Conservation (phyloP, 352 stramenopile species). For the Peronospora tabacina region DNA sequence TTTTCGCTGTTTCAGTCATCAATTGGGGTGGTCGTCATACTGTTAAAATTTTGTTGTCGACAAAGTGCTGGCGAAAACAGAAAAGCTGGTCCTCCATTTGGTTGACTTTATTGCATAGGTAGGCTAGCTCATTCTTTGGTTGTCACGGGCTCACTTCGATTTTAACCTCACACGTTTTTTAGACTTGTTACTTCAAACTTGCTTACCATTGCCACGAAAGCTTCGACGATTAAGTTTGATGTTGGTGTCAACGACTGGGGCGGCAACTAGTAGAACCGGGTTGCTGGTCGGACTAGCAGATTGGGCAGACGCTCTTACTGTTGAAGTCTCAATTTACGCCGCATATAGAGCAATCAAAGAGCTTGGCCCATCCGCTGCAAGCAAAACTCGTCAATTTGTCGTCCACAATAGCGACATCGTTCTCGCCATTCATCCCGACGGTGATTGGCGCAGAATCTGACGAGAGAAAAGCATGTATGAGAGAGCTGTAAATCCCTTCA, state of each 20-base stretch:
- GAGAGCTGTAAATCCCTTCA: neutral
- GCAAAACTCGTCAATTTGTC: constrained; percentile 28
- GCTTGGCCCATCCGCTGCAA: constrained; percentile 22
- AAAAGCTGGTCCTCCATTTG: constrained; percentile 34
- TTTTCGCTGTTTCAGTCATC: constrained; percentile 11
- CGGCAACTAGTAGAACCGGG: neutral
- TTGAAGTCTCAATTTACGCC: constrained; percentile 5
- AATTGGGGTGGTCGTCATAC: constrained; percentile 1
- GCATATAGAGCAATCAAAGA: neutral
- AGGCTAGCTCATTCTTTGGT: constrained; percentile 35
- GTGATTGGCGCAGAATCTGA: neutral
- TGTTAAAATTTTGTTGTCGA: constrained; percentile 17
- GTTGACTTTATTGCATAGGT: constrained; percentile 38
- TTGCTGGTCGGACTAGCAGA: neutral
- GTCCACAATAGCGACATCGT: constrained; percentile 14
- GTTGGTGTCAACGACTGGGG: neutral
- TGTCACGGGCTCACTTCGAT: constrained; percentile 32
- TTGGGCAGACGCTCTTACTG: neutral
- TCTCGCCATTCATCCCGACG: constrained; percentile 8
- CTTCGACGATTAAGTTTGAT: constrained; percentile 3
- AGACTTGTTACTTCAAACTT: constrained; percentile 11
- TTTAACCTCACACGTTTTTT: constrained; percentile 29
- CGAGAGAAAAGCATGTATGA: neutral
- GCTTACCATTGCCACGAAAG: neutral
- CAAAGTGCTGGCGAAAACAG: constrained; percentile 24